Conservation (phyloP, 208 protist genomes). For the Trypanosoma scelopori region DNA sequence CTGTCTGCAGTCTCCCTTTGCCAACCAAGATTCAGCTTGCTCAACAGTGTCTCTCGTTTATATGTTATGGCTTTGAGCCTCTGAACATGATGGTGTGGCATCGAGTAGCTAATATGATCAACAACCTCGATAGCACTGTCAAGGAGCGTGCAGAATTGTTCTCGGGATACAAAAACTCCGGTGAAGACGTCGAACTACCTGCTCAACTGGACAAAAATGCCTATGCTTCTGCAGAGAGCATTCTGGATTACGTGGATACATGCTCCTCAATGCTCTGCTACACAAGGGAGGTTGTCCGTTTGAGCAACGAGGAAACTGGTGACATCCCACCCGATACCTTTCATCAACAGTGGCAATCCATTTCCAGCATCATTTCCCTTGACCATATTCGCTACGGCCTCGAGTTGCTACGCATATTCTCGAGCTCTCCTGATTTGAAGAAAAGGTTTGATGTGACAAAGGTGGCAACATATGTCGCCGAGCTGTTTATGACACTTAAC, state of each 20-base stretch:
- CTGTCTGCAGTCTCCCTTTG: constrained; percentile 66
- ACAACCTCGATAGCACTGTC: constrained; percentile 49
- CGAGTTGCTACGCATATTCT: constrained; percentile 62
- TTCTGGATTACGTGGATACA: constrained; percentile 73
- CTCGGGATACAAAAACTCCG: constrained; percentile 58
- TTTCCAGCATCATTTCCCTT: constrained; percentile 70
- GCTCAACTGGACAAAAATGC: constrained; percentile 50
- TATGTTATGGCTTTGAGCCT: constrained; percentile 83
- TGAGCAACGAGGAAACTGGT: constrained; percentile 45
- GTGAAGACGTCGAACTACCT: constrained; percentile 60
- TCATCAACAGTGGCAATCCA: constrained; percentile 79
- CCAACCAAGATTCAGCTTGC: constrained; percentile 80
- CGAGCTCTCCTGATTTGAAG: constrained; percentile 62
- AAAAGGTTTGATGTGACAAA: constrained; percentile 51
- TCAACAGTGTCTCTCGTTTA: constrained; percentile 75
- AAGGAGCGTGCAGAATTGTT: constrained; percentile 66
- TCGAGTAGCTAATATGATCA: constrained; percentile 35
- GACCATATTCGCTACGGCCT: constrained; percentile 71
- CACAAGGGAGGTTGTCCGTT: constrained; percentile 55
- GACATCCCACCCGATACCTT: constrained; percentile 36
- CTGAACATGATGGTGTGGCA: constrained; percentile 68
- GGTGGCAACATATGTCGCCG: constrained; percentile 62
- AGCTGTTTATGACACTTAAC: constrained; percentile 79
- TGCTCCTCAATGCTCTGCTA: constrained; percentile 67
- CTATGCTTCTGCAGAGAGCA: constrained; percentile 45